Conservation (phyloP, 768 basidiomycete genomes). For the Punctularia strigosozonata region DNA sequence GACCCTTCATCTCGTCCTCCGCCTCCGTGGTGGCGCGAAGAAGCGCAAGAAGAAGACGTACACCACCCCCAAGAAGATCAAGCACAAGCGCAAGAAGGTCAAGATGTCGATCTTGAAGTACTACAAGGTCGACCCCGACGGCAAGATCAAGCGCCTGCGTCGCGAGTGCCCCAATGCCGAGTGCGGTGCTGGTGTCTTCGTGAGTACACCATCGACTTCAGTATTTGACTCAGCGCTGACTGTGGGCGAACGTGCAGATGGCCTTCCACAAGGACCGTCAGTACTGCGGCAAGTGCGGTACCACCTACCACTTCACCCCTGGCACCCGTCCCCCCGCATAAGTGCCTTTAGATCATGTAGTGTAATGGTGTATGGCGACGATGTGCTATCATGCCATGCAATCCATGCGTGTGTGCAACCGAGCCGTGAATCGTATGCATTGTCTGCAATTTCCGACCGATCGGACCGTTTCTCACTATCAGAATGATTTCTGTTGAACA, state of each 20-base stretch:
- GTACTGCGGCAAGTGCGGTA: constrained; percentile 92
- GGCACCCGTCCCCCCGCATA: constrained; percentile 72
- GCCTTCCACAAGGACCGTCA: constrained; percentile 97
- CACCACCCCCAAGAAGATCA: constrained; percentile 99
- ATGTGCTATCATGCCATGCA: too few relatives aligned
- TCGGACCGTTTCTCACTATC: too few relatives aligned
- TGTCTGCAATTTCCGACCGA: too few relatives aligned
- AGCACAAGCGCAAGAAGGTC: constrained; percentile 99
- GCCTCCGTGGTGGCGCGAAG: constrained; percentile 98
- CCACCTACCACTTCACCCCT: constrained; percentile 78
- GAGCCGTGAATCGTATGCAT: too few relatives aligned
- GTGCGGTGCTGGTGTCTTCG: constrained; percentile 80
- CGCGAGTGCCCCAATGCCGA: constrained; percentile 84
- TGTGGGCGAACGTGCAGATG: constrained; percentile 51
- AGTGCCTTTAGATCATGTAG: too few relatives aligned
- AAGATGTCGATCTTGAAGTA: constrained; percentile 99
- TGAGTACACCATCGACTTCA: constrained; percentile 24
- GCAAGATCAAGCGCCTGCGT: constrained; percentile 98
- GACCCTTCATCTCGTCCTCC: constrained; percentile 92
- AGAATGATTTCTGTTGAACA: too few relatives aligned
- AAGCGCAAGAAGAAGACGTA: constrained; percentile 99
- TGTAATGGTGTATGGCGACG: too few relatives aligned
- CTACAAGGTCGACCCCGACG: constrained; percentile 99
- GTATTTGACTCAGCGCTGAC: neutral
- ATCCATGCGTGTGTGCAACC: too few relatives aligned